These are phyloP conservation scores for Kluyveromyces lactis DNA, from an alignment of 805 yeast genomes.

Conservation along the genomic window DNA sequence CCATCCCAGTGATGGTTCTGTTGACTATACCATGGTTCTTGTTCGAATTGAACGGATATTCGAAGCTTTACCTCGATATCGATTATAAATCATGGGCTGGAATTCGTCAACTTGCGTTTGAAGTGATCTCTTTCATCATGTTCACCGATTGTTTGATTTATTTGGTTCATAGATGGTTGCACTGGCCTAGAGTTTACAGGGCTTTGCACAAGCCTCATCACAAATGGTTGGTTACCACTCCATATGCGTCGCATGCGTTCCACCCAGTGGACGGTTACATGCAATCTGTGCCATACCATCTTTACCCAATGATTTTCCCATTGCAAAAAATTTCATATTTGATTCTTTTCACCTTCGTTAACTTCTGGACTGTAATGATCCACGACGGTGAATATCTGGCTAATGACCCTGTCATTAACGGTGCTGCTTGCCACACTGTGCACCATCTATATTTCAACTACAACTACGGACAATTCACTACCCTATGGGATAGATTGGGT, in stretches of 20 bases:
- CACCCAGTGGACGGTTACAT: slow-evolving; percentile 95
- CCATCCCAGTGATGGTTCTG: slow-evolving; percentile 85
- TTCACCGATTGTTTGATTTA: slow-evolving; percentile 94
- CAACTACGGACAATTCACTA: slow-evolving; percentile 97
- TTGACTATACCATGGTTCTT: slow-evolving; percentile 88
- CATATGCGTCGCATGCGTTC: slow-evolving; percentile 97
- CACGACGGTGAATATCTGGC: slow-evolving; percentile 96
- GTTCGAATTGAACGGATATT: slow-evolving; percentile 74
- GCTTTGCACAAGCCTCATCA: slow-evolving; percentile 92
- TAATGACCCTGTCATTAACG: slow-evolving; percentile 88
- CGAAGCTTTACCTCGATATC: slow-evolving; percentile 63
- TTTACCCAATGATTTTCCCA: slow-evolving; percentile 88
- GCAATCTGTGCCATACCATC: slow-evolving; percentile 89
- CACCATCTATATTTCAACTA: slow-evolving; percentile 97
- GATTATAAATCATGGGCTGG: slow-evolving; percentile 46
- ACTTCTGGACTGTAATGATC: slow-evolving; percentile 97
- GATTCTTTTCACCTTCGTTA: slow-evolving; percentile 77
- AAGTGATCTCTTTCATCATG: slow-evolving; percentile 72
- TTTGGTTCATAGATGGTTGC: slow-evolving; percentile 84
- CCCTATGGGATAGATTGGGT: slow-evolving; percentile 96
- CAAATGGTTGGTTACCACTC: slow-evolving; percentile 98
- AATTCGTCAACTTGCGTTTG: slow-evolving; percentile 53
- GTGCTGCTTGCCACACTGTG: slow-evolving; percentile 96
- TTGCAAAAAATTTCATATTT: slow-evolving; percentile 81
- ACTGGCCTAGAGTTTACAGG: slow-evolving; percentile 87